Evolutionary conservation across 371 early-diverging fungal species (phyloP).

Genomic region (Actinomortierella wolfii): DNA sequence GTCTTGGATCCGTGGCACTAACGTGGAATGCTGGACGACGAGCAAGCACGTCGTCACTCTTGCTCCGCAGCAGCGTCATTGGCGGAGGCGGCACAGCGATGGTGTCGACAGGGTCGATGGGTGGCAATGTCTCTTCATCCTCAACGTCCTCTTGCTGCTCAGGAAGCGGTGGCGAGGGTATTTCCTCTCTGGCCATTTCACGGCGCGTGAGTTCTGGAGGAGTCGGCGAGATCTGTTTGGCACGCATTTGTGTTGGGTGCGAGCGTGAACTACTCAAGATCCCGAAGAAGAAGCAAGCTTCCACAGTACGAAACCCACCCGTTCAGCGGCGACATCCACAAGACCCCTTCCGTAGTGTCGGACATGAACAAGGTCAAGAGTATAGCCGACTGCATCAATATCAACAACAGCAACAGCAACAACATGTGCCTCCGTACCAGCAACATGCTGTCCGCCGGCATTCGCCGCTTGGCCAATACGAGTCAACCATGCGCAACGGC

Average conservation of each 20-base stretch:
- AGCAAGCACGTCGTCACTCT: slow-evolving; percentile 29
- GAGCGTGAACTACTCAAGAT: slow-evolving; percentile 39
- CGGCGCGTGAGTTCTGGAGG: slow-evolving; percentile 43
- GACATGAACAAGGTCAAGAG: slow-evolving; percentile 7
- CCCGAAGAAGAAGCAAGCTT: slow-evolving; percentile 30
- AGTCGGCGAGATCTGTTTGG: slow-evolving; percentile 36
- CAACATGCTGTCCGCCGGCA: slow-evolving; percentile 19
- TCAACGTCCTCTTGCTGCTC: slow-evolving; percentile 3
- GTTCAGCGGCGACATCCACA: slow-evolving; percentile 13
- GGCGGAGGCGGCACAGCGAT: too few relatives aligned
- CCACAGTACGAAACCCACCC: slow-evolving; percentile 10
- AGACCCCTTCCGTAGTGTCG: slow-evolving; percentile 21
- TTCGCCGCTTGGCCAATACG: slow-evolving; percentile 21
- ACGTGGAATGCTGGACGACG: slow-evolving; percentile 13
- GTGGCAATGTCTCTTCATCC: background rate
- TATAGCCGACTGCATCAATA: slow-evolving; percentile 10
- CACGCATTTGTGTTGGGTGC: slow-evolving; percentile 44
- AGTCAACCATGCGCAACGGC: too few relatives aligned
- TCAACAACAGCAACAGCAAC: background rate
- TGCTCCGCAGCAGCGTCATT: slow-evolving; percentile 9
- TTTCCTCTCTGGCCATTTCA: slow-evolving; percentile 30
- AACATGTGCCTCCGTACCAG: background rate
- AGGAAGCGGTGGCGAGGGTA: background rate
- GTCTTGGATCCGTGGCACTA: too few relatives aligned
- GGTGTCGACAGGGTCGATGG: background rate